Base-by-base conservation (phyloP, 257 asterid genomes). In the Eustoma russellianum region DNA sequence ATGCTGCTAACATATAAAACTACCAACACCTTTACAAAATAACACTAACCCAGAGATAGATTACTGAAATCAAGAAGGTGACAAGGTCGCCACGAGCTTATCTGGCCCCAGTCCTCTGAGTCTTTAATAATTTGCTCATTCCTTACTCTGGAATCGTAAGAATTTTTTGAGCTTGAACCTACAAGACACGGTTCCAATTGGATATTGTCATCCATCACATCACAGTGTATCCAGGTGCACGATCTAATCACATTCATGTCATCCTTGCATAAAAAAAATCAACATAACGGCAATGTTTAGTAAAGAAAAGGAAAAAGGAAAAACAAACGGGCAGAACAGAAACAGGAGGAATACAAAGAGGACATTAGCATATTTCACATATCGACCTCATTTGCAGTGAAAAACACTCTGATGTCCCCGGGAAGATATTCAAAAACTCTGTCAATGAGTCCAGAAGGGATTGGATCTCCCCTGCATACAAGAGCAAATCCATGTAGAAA, bases 131-230 rank as follows among this genome's bases (percentile, higher is more conserved):
- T 14, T 63, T 60, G 63, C 41, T 46, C 62, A 61, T 57, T 75
- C 46, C 60, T 64, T 43, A 41, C 50, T 56, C 72, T 63, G 47
- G 80, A 66, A 52, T 60, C 74, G 53, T 65, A 67, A 65, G 56
- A 61, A 57, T 60, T 46, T 62, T 47, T 71, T 67, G 64, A 61
- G 52, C 56, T 66, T 54, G 88, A 78, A 48, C 67, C 57, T 44
- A 70, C 60, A 60, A 55, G 13, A 66, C 55, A 55, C 41, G 76
- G 81, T 57, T 71, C 72, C 97, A 91, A 74, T 76, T 75, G 83
- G 70, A 91, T 68, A 72, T 91, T 91, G 69, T 91, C 98, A 62
- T 87, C 95, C 98, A 91, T 91, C 34, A 91, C 79, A 68, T 87
- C 98, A 0, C 88, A 77, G 83, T 91, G 98, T 75, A 87, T 78